Conservation (phyloP, 768 basidiomycete species). For the Suillus subaureus region DNA sequence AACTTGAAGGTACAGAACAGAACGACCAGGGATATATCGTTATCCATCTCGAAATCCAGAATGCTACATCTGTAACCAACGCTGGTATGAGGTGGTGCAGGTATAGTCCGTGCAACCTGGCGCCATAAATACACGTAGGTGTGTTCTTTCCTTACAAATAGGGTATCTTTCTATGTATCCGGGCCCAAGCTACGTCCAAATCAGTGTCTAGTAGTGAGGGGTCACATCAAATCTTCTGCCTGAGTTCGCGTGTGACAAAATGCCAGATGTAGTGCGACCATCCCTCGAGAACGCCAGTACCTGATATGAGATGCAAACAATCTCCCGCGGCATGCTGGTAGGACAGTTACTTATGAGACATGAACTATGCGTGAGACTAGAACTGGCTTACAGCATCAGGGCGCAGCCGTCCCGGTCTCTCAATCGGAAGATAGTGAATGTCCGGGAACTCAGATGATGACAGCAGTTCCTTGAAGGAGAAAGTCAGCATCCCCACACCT, state of each 20-base stretch:
- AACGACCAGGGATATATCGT: background rate
- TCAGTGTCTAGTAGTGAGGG: background rate
- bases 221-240: conserved; percentile 5
- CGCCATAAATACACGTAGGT: background rate
- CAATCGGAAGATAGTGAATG: conserved; percentile 61
- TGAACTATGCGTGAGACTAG: background rate
- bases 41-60: background rate
- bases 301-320: conserved; percentile 49
- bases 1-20: background rate
- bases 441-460: conserved; percentile 48
- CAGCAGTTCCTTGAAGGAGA: conserved; percentile 41
- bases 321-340: conserved; percentile 44
- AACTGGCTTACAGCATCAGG: conserved; percentile 60
- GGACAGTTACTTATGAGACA: conserved; percentile 9
- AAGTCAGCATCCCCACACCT: conserved; percentile 10
- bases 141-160: background rate
- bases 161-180: background rate
- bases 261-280: conserved; percentile 58
- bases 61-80: background rate
- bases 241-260: conserved; percentile 43
- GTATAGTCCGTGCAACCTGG: background rate
- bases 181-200: background rate
- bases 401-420: conserved; percentile 59
- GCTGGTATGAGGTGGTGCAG: background rate
- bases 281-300: conserved; percentile 50